Percentiles rank a stretch among this genome's conserved stretches.
These are phyloP conservation scores for Debaryomyces maramus DNA, from an alignment of 805 yeast genomes.

Conservation along the genomic window DNA sequence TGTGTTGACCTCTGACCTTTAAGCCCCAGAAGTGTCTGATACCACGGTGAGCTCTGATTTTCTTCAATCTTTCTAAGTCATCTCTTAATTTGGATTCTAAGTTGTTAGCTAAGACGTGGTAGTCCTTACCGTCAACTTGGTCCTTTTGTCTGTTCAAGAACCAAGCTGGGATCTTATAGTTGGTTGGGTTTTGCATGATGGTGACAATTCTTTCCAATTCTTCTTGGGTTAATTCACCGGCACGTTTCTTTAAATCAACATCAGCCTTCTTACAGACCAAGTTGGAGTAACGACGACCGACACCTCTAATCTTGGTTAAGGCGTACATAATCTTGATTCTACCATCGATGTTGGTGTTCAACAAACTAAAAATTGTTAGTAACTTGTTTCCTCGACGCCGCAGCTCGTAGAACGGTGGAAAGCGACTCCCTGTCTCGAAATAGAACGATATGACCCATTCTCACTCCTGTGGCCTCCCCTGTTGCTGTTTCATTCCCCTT, in stretches of 20 bases:
- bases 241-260: constrained; percentile 97
- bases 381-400: no score
- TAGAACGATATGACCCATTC: no score
- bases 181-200: constrained; percentile 99
- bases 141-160: constrained; percentile 99
- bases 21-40: constrained; percentile 99
- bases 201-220: constrained; percentile 99
- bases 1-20: constrained; percentile 99
- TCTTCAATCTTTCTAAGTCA: constrained; percentile 99
- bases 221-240: constrained; percentile 99
- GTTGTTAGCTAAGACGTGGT: constrained; percentile 98
- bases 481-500: no score
- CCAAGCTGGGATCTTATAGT: constrained; percentile 99
- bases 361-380: constrained; percentile 65
- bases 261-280: constrained; percentile 99
- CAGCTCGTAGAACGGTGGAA: no score
- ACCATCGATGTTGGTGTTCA: constrained; percentile 99
- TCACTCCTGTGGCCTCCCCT: no score
- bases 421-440: no score
- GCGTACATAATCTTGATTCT: constrained; percentile 99
- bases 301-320: constrained; percentile 99
- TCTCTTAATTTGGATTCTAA: constrained; percentile 99
- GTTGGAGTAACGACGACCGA: constrained; percentile 99
- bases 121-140: constrained; percentile 97
- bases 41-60: constrained; percentile 99